These are phyloP conservation scores for Nigrograna mackinnonii DNA, from an alignment of 2,329 filamentous ascomycete genomes.

Conservation along the genomic window DNA sequence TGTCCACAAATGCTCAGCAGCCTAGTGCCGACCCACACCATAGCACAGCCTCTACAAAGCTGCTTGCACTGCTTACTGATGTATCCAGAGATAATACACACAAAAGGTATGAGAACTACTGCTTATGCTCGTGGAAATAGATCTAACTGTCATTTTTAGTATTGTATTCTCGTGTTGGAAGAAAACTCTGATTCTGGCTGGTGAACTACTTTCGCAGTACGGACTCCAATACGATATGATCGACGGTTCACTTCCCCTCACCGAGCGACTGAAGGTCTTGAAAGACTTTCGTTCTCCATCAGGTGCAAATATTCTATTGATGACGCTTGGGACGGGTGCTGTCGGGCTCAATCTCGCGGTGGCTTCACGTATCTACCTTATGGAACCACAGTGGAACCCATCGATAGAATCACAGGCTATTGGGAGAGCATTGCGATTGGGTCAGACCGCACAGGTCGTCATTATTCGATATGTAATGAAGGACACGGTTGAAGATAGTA, in stretches of 20 bases:
- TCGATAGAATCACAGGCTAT: slow-evolving; percentile 29
- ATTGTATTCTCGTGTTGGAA: slow-evolving; percentile 29
- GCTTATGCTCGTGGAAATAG: not conserved
- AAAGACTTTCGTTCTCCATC: slow-evolving; percentile 12
- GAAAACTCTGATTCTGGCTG: slow-evolving; percentile 33
- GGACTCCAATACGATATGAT: slow-evolving; percentile 21
- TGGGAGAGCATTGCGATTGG: slow-evolving; percentile 20
- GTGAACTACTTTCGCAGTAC: slow-evolving; percentile 19
- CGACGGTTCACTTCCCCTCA: slow-evolving; percentile 15
- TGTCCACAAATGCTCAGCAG: too few relatives aligned
- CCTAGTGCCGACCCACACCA: not conserved
- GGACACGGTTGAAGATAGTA: slow-evolving; percentile 24
- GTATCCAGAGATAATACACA: not conserved
- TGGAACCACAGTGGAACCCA: slow-evolving; percentile 34
- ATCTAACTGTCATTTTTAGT: not conserved
- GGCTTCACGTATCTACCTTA: slow-evolving; percentile 19
- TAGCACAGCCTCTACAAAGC: slow-evolving; percentile 5
- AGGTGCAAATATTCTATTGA: slow-evolving; percentile 19
- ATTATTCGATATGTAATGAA: slow-evolving; percentile 27
- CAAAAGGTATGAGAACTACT: slow-evolving; percentile 4
- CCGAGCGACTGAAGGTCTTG: slow-evolving; percentile 13
- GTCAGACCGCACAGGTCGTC: slow-evolving; percentile 20
- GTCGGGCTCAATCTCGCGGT: slow-evolving; percentile 20
- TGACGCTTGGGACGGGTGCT: slow-evolving; percentile 26
- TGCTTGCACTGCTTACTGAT: slow-evolving; percentile 3